Conservation (phyloP, 192 early-diverging fungal genomes). For the Backusella tuberculispora region DNA sequence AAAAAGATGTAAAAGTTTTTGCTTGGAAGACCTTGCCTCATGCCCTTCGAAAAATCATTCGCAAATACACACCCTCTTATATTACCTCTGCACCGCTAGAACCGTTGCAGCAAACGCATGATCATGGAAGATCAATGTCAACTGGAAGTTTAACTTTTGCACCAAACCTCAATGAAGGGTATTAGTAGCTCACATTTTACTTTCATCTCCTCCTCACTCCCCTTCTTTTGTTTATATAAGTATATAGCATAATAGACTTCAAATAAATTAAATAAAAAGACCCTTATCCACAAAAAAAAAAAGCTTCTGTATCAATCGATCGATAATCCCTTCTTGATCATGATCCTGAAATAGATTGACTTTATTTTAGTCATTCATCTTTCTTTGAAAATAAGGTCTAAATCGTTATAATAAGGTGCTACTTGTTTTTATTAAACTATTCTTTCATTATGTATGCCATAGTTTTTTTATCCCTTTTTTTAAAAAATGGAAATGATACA, state of each 20-base stretch:
- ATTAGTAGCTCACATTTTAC: background rate
- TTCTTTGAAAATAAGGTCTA: background rate
- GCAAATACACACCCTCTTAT: constrained; percentile 68
- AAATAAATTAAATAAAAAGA: background rate
- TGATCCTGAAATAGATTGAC: background rate
- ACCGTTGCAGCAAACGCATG: constrained; percentile 32
- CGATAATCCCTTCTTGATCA: background rate
- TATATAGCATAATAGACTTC: background rate
- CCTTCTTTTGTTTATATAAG: background rate
- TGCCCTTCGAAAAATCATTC: constrained; percentile 78
- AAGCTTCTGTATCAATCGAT: background rate
- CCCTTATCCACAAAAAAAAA: background rate
- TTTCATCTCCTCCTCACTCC: too few relatives aligned
- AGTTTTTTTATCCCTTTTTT: too few relatives aligned
- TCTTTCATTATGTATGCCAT: too few relatives aligned
- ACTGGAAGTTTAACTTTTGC: constrained; percentile 2
- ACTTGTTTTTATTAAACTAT: too few relatives aligned
- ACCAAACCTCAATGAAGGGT: background rate
- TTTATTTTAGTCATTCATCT: background rate
- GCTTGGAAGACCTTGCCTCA: constrained; percentile 71
- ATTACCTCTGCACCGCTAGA: constrained; percentile 39
- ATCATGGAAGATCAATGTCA: constrained; percentile 16
- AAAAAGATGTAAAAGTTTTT: constrained; percentile 90
- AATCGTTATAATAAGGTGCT: too few relatives aligned
- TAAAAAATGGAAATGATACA: too few relatives aligned